Evolutionary conservation across 495 filamentous ascomycete genomes (phyloP), one percentile per base, ranked within the genome.

Genomic region (Trichodelitschia bisporula): DNA sequence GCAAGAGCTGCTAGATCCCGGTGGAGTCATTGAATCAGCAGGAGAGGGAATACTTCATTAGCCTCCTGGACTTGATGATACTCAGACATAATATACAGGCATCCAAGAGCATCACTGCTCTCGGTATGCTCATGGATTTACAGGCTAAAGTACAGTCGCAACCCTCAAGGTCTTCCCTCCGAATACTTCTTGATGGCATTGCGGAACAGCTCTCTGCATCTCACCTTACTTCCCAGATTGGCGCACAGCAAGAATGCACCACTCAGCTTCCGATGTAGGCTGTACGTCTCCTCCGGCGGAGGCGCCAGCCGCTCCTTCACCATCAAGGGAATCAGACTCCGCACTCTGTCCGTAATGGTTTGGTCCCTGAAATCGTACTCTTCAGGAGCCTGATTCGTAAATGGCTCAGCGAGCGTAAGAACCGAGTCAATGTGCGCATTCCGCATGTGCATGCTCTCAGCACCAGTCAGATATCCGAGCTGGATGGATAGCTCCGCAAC

Each of bases 261-360:
- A 49, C 86, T 95, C 29, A 97, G 49, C 51, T 97, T 97, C 37
- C 86, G 63, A 54, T 97, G 86, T 47, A 97, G 46, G 49, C 76
- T 84, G 43, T 97, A 97, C 36, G 89, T 97, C 60, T 97, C 86
- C 55, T 97, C 89, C 0, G 86, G 86, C 24, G 89, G 86, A 10
- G 89, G 86, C 6, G 75, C 65, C 21, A 97, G 49, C 15, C 86
- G 51, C 56, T 95, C 86, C 28, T 65, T 62, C 18, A 97, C 57
- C 89, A 95, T 97, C 18, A 86, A 50, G 4, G 84, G 86, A 40
- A 97, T 95, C 15, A 86, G 58, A 10, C 50, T 64, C 36, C 76
- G 67, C 17, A 97, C 82, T 8, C 86, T 59, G 34, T 92, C 83
- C 4, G 86, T 97, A 33, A 97, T 92, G 6, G 82, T 97, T 59